Base-by-base conservation (phyloP, 2,329 filamentous ascomycete genomes). In the Chaetomium olivaceum region DNA sequence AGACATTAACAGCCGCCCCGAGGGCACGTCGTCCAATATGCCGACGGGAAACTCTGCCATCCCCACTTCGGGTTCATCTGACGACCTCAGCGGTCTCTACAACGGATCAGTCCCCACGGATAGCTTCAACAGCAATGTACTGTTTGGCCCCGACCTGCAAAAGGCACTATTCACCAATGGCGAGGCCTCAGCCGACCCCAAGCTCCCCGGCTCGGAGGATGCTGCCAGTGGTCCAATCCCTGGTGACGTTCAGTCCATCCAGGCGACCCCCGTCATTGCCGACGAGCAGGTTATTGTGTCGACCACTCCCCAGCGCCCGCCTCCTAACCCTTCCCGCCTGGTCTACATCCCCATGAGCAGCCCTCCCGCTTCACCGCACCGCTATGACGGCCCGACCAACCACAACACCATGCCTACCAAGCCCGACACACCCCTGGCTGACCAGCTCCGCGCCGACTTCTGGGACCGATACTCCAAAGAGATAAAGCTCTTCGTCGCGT, bases 351-450 rank as follows among this genome's bases (percentile, higher is more conserved):
- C 29, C 36, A 43, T 65, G 16, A 2, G 36, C 7, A 11, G 11
- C 5, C 57, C 61, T 36, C 61, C 64, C 31, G 4, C 16, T 11
- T 54, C 57, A 16, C 27, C 36, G 25, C 9, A 43, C 33, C 50
- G n/a, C 21, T n/a, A 36, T 25, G 29, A 19, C 9, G 50, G 59
- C 25, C 55, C 60, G 9, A 11, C 50, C 29, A 61, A 19, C 25
- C 62, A 52, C 16, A 65, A 67, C 33, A 43, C 39, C 21, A 27
- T 62, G 29, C 62, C 59, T 33, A 0, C 23, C 6, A 57, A 56
- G 50, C 59, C 56, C 3, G 50, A 57, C 27, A 68, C 64, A 2
- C 64, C 64, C 3, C 59, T 57, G 3, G 64, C 67, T n/a, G 67
- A 68, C 33, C 33, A 48, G 8, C 61, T 68, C 4, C 58, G 67